Percentiles rank a stretch among this genome's conserved stretches.
Evolutionary conservation across 495 filamentous ascomycete species (phyloP).

Genomic region (Neurospora tetrasperma): DNA sequence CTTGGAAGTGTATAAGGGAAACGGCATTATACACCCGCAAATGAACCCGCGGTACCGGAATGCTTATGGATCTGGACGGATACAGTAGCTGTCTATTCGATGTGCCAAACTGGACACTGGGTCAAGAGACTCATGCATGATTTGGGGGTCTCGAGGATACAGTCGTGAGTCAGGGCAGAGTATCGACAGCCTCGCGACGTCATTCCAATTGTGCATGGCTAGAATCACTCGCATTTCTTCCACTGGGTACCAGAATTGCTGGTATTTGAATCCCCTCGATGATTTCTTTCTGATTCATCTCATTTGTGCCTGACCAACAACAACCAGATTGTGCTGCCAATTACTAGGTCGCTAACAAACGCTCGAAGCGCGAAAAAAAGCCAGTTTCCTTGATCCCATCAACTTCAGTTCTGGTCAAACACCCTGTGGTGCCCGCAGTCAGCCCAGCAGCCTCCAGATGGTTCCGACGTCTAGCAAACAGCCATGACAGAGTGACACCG

Average conservation of each 20-base stretch:
- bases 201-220: background rate
- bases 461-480: background rate
- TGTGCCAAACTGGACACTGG: background rate
- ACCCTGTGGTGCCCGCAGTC: background rate
- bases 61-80: background rate
- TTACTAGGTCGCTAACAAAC: background rate
- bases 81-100: background rate
- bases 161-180: background rate
- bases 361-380: background rate
- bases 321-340: background rate
- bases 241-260: background rate
- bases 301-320: background rate
- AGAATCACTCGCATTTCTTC: background rate
- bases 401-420: background rate
- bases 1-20: background rate
- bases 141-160: background rate
- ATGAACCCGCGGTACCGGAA: background rate
- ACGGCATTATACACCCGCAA: background rate
- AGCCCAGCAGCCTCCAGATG: background rate
- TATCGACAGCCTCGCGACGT: background rate
- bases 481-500: background rate
- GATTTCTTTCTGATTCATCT: background rate
- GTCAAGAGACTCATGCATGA: background rate
- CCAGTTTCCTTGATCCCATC: background rate
- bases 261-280: background rate